phyloP scores from a whole-genome alignment of 169 alveolate species.

The Amoebophrya sp. region DNA sequence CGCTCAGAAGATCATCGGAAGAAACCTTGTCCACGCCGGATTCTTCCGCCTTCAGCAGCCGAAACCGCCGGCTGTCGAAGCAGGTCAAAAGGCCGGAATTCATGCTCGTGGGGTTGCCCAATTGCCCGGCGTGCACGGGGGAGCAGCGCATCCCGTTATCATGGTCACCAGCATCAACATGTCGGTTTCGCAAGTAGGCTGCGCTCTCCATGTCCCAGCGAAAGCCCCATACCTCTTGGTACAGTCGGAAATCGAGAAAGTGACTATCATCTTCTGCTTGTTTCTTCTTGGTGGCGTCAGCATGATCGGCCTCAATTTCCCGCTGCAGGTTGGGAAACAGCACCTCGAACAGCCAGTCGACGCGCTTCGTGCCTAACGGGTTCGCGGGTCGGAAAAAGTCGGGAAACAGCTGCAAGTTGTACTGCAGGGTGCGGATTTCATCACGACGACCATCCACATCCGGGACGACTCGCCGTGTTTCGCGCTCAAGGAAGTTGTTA shows the following conservation, averaged over 20 bases:
- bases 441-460: no score
- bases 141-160: no score
- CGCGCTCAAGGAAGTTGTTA: no score
- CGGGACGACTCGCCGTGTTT: no score
- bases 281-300: not conserved
- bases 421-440: not conserved
- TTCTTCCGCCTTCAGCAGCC: no score
- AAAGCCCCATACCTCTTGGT: not conserved
- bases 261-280: no score
- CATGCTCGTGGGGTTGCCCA: not conserved
- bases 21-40: not conserved
- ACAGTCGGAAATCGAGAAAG: not conserved
- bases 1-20: not conserved
- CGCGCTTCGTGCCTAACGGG: not conserved
- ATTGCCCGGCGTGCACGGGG: not conserved
- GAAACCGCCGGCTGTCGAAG: not conserved
- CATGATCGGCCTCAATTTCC: not conserved
- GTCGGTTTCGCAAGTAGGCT: not conserved
- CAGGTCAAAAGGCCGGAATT: not conserved
- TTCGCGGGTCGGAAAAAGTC: not conserved
- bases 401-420: not conserved
- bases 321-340: not conserved
- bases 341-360: not conserved
- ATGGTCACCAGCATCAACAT: not conserved
- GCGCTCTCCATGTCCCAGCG: not conserved